Percentiles rank a stretch among this genome's conserved stretches.
phyloP scores from a whole-genome alignment of 768 basidiomycete species.

The Kwoniella europaea region DNA sequence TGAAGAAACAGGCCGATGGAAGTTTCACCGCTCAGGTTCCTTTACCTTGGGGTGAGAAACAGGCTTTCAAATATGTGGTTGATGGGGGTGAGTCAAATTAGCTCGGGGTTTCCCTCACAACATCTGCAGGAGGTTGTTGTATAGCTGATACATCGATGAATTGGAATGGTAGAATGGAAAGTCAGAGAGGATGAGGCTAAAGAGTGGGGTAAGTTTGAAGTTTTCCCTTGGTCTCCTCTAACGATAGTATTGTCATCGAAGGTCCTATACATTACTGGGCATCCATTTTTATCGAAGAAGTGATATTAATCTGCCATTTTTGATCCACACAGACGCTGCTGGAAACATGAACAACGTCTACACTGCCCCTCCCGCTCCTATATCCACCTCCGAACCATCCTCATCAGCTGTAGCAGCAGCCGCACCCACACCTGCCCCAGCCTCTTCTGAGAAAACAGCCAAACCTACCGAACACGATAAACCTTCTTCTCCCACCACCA shows the following conservation, averaged over 20 bases:
- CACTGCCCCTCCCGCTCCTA: constrained; percentile 52
- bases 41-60: constrained; percentile 55
- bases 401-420: neutral
- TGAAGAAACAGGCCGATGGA: constrained; percentile 50
- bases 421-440: constrained; percentile 11
- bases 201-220: constrained; percentile 55
- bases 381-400: neutral
- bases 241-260: no score
- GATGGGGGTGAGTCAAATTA: constrained; percentile 57
- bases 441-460: constrained; percentile 25
- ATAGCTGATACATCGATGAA: constrained; percentile 6
- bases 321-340: constrained; percentile 54
- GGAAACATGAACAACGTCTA: constrained; percentile 60
- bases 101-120: no score
- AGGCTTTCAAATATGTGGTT: constrained; percentile 58
- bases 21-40: constrained; percentile 45
- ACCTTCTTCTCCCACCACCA: constrained; percentile 21
- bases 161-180: constrained; percentile 49
- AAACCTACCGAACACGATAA: constrained; percentile 25
- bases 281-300: no score
- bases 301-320: no score
- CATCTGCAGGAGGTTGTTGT: neutral
- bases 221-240: no score
- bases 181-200: constrained; percentile 58
- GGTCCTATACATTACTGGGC: no score